Percentiles rank a stretch among this genome's conserved stretches.
phyloP scores from a whole-genome alignment of 345 rosid genomes.

The Turnera subulata region DNA sequence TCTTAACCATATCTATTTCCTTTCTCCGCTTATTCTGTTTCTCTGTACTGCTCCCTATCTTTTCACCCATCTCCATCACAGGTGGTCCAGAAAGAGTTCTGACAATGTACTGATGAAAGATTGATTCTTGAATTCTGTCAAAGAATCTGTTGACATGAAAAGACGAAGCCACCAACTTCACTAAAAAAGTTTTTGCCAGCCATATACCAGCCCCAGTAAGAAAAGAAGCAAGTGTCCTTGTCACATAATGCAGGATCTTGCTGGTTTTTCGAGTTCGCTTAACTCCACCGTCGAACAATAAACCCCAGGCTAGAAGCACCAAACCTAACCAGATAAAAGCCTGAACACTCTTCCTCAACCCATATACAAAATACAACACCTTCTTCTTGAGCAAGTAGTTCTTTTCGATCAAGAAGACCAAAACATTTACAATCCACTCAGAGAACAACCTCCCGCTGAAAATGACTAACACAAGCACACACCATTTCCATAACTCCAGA shows the following conservation, averaged over 20 bases:
- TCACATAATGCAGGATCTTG: constrained; percentile 40
- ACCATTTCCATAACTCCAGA: constrained; percentile 78
- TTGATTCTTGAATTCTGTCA: constrained; percentile 84
- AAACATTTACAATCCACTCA: constrained; percentile 64
- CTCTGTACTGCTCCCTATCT: constrained; percentile 32
- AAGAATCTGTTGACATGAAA: constrained; percentile 79
- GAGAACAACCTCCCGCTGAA: constrained; percentile 70
- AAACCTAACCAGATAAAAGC: constrained; percentile 69
- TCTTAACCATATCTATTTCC: constrained; percentile 70
- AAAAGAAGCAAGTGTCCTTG: constrained; percentile 60
- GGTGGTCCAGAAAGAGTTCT: constrained; percentile 77
- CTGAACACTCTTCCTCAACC: constrained; percentile 77
- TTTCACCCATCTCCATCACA: constrained; percentile 62
- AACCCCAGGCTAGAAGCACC: constrained; percentile 60
- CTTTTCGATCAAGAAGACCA: constrained; percentile 71
- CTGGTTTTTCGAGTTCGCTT: constrained; percentile 34
- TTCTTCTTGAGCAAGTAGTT: constrained; percentile 69
- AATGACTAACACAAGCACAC: constrained; percentile 66
- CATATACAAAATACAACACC: constrained; percentile 86
- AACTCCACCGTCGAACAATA: constrained; percentile 44
- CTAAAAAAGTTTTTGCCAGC: constrained; percentile 57
- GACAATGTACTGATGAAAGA: constrained; percentile 76
- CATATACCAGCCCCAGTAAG: constrained; percentile 61
- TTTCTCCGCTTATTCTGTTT: constrained; percentile 31
- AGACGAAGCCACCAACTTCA: constrained; percentile 75